These are phyloP conservation scores for Dentiscutata heterogama DNA, from an alignment of 371 early-diverging fungal species.

Conservation along the genomic window DNA sequence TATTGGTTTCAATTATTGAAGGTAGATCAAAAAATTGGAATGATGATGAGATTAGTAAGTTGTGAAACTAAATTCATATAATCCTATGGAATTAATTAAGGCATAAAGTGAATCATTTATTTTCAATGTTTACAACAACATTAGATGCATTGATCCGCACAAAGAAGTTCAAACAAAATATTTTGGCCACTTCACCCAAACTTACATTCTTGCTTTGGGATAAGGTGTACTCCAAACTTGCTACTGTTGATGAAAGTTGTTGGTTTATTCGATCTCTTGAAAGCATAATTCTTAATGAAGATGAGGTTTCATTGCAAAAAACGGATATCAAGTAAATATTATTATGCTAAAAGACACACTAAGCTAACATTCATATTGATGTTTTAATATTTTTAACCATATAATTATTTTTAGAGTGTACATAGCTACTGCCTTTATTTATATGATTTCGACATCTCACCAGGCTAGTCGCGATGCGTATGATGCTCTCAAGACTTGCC, in stretches of 20 bases:
- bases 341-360: not conserved
- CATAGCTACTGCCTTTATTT: slow-evolving; percentile 61
- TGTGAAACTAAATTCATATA: too few relatives aligned
- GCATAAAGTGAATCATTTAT: not conserved
- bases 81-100: too few relatives aligned
- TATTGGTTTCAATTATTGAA: slow-evolving; percentile 61
- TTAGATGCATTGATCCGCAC: slow-evolving; percentile 36
- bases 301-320: slow-evolving; percentile 40
- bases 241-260: slow-evolving; percentile 71
- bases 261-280: slow-evolving; percentile 78
- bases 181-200: slow-evolving; percentile 58
- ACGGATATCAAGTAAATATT: slow-evolving; percentile 48
- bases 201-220: slow-evolving; percentile 84
- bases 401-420: slow-evolving; percentile 37
- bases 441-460: slow-evolving; percentile 63
- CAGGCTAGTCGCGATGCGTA: slow-evolving; percentile 64
- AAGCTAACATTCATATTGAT: not conserved
- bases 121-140: not conserved
- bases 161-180: slow-evolving; percentile 44
- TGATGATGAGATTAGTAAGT: slow-evolving; percentile 45
- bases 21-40: slow-evolving; percentile 42
- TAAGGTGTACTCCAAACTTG: slow-evolving; percentile 82
- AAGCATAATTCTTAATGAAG: slow-evolving; percentile 55
- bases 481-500: slow-evolving; percentile 57
- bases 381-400: not conserved